Conservation (phyloP, 768 basidiomycete species). For the Ramaria sp. region DNA sequence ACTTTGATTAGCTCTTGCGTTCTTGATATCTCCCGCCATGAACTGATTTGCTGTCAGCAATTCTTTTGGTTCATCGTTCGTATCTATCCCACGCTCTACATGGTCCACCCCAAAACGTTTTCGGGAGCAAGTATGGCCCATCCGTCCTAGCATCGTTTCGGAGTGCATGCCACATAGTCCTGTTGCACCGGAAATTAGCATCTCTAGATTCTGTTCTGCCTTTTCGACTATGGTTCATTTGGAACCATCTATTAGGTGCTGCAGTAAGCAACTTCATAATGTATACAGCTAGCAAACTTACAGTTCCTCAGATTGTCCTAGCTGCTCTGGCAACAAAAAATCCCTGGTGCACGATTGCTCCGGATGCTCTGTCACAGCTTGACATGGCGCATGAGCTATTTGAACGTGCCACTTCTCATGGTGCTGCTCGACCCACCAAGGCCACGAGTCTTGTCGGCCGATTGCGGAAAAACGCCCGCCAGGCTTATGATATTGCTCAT, state of each 20-base stretch:
- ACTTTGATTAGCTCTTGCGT: not conserved
- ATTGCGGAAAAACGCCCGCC: not conserved
- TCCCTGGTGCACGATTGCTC: not conserved
- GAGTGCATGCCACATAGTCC: conserved; percentile 56
- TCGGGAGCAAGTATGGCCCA: conserved; percentile 37
- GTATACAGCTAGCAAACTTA: not conserved
- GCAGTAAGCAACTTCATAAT: not conserved
- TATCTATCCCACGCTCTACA: not conserved
- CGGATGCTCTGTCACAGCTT: not conserved
- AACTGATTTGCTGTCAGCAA: not conserved
- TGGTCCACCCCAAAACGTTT: not conserved
- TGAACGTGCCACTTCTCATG: not conserved
- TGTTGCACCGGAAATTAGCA: not conserved
- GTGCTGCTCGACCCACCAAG: not conserved
- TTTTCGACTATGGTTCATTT: not conserved
- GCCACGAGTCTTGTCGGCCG: not conserved
- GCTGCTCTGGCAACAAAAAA: not conserved
- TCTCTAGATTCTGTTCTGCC: not conserved
- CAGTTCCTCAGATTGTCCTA: not conserved
- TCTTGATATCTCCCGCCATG: not conserved
- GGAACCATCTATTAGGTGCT: not conserved
- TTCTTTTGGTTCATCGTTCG: not conserved
- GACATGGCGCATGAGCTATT: not conserved
- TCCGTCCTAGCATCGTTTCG: conserved; percentile 67
- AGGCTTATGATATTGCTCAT: not conserved